A percentile compares a stretch with the other conserved stretches of the same genome.
phyloP scores from a whole-genome alignment of 331 rosid species.

The Cydonia oblonga region DNA sequence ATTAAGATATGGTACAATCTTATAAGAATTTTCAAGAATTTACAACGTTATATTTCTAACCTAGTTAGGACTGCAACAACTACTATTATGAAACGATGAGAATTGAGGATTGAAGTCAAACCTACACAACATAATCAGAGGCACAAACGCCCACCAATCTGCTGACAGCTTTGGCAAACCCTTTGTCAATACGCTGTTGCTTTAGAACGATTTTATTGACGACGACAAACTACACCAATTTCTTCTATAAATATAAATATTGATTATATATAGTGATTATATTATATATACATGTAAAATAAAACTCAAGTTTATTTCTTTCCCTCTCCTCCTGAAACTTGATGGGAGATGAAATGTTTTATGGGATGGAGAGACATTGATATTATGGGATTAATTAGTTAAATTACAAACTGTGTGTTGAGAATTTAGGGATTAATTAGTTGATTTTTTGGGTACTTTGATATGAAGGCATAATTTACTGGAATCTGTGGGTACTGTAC shows the following conservation, averaged over 20 bases:
- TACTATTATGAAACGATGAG: neutral
- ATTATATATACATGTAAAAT: neutral
- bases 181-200: slow-evolving; percentile 15
- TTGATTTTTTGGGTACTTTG: no score
- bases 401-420: no score
- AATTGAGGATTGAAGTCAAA: neutral
- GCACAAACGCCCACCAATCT: neutral
- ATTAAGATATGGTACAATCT: no score
- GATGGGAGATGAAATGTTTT: no score
- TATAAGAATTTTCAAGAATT: no score
- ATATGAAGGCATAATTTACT: no score
- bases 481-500: no score
- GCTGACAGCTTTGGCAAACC: neutral
- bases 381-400: no score
- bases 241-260: slow-evolving; percentile 9
- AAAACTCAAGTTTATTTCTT: neutral
- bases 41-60: no score
- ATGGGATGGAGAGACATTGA: neutral
- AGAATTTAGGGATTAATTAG: no score
- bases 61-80: no score
- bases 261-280: no score
- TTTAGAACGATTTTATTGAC: neutral
- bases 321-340: neutral
- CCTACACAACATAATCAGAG: neutral
- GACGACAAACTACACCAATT: slow-evolving; percentile 15